These are phyloP conservation scores for Claviceps monticola DNA, from an alignment of 2,329 filamentous ascomycete species.

Conservation along the genomic window DNA sequence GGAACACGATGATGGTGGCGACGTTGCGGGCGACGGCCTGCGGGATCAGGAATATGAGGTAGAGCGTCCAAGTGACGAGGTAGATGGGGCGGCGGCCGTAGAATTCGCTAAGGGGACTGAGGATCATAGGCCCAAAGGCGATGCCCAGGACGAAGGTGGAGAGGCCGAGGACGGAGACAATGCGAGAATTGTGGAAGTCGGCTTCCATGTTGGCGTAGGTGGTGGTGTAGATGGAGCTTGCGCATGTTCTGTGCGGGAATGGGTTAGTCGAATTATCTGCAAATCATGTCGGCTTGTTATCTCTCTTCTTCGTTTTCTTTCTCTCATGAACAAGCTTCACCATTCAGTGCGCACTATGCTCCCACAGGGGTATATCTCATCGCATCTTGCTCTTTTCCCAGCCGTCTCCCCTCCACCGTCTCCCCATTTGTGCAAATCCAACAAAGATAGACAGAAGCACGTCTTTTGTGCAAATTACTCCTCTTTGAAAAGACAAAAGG, in stretches of 20 bases:
- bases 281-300: background rate
- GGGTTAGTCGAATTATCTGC: background rate
- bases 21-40: constrained; percentile 72
- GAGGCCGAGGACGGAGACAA: constrained; percentile 67
- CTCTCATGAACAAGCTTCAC: background rate
- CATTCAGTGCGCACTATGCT: too few species aligned
- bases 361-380: too few species aligned
- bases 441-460: too few species aligned
- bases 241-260: constrained; percentile 47
- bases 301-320: background rate
- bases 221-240: constrained; percentile 77
- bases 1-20: constrained; percentile 60
- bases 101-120: constrained; percentile 57
- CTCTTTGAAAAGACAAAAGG: background rate
- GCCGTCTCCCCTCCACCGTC: too few species aligned
- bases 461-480: too few species aligned
- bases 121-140: constrained; percentile 46
- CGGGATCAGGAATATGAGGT: constrained; percentile 68
- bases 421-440: too few species aligned
- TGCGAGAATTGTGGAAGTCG: constrained; percentile 57
- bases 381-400: too few species aligned
- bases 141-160: constrained; percentile 72
- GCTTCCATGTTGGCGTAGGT: constrained; percentile 65
- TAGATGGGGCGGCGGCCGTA: constrained; percentile 77
- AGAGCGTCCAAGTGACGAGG: constrained; percentile 57